These are phyloP conservation scores for Talaromyces sp. DNA, from an alignment of 2,329 filamentous ascomycete species.

Conservation along the genomic window DNA sequence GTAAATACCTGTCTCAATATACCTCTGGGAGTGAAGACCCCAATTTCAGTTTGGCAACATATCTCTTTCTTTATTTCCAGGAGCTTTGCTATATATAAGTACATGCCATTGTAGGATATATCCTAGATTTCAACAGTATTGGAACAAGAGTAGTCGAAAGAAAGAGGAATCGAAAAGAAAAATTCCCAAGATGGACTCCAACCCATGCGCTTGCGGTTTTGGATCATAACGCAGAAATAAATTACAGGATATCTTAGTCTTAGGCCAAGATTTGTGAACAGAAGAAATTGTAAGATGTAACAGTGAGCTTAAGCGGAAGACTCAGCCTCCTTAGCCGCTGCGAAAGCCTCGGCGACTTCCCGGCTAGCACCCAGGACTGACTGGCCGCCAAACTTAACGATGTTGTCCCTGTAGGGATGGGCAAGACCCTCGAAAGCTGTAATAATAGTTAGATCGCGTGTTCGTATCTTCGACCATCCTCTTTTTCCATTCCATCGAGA, in stretches of 20 bases:
- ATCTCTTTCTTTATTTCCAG: conserved; percentile 17
- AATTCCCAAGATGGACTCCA: conserved; percentile 36
- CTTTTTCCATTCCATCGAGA: too few species aligned
- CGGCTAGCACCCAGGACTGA: conserved; percentile 36
- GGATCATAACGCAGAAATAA: conserved; percentile 36
- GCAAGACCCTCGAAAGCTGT: conserved; percentile 84
- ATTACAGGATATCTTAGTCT: conserved; percentile 23
- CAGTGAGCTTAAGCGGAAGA: conserved; percentile 23
- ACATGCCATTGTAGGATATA: conserved; percentile 17
- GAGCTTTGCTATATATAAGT: conserved; percentile 26
- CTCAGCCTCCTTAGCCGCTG: conserved; percentile 31
- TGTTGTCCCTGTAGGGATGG: conserved; percentile 89
- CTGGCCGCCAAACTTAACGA: conserved; percentile 71
- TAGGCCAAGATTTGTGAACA: conserved; percentile 1
- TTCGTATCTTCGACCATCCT: too few species aligned
- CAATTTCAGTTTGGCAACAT: conserved; percentile 18
- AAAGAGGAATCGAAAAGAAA: conserved; percentile 19
- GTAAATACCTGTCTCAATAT: conserved; percentile 29
- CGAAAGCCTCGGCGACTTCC: conserved; percentile 42
- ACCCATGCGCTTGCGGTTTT: conserved; percentile 44
- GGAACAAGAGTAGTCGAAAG: conserved; percentile 7
- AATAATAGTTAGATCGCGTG: not conserved
- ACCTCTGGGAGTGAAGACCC: conserved; percentile 20
- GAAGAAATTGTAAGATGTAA: conserved; percentile 1
- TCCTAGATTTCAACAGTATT: conserved; percentile 10